Evolutionary conservation across 805 yeast genomes (phyloP), one percentile per base, ranked within the genome.

Genomic region (Ogataea saltuana): DNA sequence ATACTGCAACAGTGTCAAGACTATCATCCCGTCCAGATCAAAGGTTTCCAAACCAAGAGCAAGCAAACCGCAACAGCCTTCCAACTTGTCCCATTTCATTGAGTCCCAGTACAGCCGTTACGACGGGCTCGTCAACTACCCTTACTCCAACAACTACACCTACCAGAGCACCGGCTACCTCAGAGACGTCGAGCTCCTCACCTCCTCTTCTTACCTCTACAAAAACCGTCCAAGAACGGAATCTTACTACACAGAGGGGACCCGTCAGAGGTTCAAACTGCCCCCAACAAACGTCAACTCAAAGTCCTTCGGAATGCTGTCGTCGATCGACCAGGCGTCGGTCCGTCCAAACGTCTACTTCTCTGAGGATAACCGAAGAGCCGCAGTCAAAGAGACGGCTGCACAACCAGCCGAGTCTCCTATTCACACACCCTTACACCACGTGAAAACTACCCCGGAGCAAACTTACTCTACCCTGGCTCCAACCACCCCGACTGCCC

Each of bases 131-230:
- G 57, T 62, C 7, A 72, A 75, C 55, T 76, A 74, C 54, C 82
- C 82, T 4, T 76, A 71, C 58, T 76, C 75, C 50, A 71, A 74
- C 19, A 75, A 76, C 51, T 75, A 76, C 55, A 70, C 77, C 13
- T 75, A 75, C 53, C 70, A 75, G 55, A 65, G 68, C 43, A 55
- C 68, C 39, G 75, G 80, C 2, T 76, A 75, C 51, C 58, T 75
- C 55, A 67, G 64, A 30, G 81, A 76, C 55, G 72, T 75, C 34
- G 72, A 72, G 41, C 56, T 61, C 46, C 73, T 73, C 48, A 77
- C 78, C 5, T 74, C 72, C 45, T 69, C 73, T 45, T 63, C 76
- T 45, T 75, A 72, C 46, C 63, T 73, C 46, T 77, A 78, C 20
- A 71, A 67, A 42, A 62, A 69, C 5, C 61, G 69, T 43, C 48